Evolutionary conservation across 768 basidiomycete species (phyloP).

Genomic region (Pleurotus pulmonarius): DNA sequence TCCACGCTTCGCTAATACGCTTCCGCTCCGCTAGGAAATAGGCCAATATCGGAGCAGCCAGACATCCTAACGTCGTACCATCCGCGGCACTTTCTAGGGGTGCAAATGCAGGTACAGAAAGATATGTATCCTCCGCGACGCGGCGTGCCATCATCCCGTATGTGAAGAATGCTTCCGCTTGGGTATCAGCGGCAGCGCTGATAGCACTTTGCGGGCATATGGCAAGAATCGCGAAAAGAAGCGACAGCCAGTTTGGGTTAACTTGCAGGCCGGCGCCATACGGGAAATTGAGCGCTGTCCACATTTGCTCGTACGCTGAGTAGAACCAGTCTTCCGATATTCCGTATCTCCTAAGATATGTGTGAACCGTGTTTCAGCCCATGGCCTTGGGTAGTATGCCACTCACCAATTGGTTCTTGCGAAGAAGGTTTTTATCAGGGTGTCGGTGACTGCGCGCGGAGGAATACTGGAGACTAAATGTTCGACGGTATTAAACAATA

Average conservation of each 20-base stretch:
- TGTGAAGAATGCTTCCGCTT: slow-evolving; percentile 31
- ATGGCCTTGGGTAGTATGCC: neutral
- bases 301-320: slow-evolving; percentile 40
- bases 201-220: slow-evolving; percentile 28
- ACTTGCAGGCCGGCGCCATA: slow-evolving; percentile 29
- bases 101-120: slow-evolving; percentile 29
- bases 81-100: slow-evolving; percentile 37
- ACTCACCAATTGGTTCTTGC: slow-evolving; percentile 40
- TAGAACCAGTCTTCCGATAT: slow-evolving; percentile 48
- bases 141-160: slow-evolving; percentile 42
- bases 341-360: slow-evolving; percentile 28
- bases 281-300: slow-evolving; percentile 33
- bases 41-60: slow-evolving; percentile 41
- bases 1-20: slow-evolving; percentile 47
- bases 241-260: slow-evolving; percentile 47
- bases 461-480: slow-evolving; percentile 32
- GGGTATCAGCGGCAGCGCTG: slow-evolving; percentile 17
- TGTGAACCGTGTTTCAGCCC: neutral
- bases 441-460: slow-evolving; percentile 23
- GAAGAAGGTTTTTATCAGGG: slow-evolving; percentile 40
- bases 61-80: slow-evolving; percentile 42
- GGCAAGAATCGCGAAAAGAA: slow-evolving; percentile 47
- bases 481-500: slow-evolving; percentile 19
- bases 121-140: slow-evolving; percentile 41
- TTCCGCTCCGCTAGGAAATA: slow-evolving; percentile 44